Base-by-base conservation (phyloP, 352 stramenopile species). In the Pythium scleroteichum region DNA sequence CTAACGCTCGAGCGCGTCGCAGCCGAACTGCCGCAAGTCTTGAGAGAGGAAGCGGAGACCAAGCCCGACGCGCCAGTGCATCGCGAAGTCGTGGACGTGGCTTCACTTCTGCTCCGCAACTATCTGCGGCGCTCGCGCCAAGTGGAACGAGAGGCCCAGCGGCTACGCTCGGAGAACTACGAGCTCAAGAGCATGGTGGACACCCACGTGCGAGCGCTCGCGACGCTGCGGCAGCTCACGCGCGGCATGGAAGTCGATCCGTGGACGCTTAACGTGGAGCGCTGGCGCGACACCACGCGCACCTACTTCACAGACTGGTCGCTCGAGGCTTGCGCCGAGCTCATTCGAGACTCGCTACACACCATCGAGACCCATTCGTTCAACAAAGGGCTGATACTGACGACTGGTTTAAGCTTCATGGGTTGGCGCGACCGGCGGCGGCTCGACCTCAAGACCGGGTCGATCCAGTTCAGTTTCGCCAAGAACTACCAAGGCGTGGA, bases 381-480 rank as follows among this genome's bases (percentile, higher is more conserved):
- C 14, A 13, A 44, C 7, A 13, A 20, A 6, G 38, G 38, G 14
- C 38, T 7, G 14, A 20, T 13, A 20, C 7, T 46, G 17, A 24
- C 27, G 9, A 57, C 24, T 23, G 49, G 49, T 4, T 29, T 42
- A 6, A 24, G n/a, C 20, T 57, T 57, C 14, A 44, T 44, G 38
- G 38, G 38, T 13, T 44, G 38, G 38, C 38, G 38, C 3, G 38
- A 44, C 38, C 14, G 27, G 4, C 49, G 33, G 16, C 49, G 49
- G 16, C 14, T 57, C 10, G 49, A 57, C 19, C 4, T 13, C 3
- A 24, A 44, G n/a, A 46, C 26, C 8, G n/a, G 13, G 6, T 27
- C 16, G 4, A 16, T 57, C 17, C 27, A 57, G 4, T 57, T 57
- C 23, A 45, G 33, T 45, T 61, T 61, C 26, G 13, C 16, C 53